phyloP scores from a whole-genome alignment of 169 alveolate genomes.

The Cryptosporidium xiaoi region DNA sequence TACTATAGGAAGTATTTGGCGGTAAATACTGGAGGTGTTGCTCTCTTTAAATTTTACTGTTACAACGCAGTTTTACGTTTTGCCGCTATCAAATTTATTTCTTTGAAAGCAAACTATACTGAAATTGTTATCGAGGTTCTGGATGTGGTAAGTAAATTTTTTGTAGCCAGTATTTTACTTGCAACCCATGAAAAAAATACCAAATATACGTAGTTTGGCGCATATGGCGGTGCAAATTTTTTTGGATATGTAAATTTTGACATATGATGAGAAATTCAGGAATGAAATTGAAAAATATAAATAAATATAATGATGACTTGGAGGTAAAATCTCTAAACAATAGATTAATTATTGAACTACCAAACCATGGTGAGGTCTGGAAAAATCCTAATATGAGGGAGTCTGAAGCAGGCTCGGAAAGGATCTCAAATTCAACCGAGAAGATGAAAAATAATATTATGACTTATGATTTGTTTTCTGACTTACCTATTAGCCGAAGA shows the following conservation, averaged over 20 bases:
- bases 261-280: conserved; percentile 14
- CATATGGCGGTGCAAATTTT: conserved; percentile 3
- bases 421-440: background rate
- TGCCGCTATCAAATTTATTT: too few relatives aligned
- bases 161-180: too few relatives aligned
- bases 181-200: too few relatives aligned
- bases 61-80: too few relatives aligned
- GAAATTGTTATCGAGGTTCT: too few relatives aligned
- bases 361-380: conserved; percentile 38
- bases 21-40: conserved; percentile 5
- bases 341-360: conserved; percentile 74
- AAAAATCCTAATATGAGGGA: conserved; percentile 21
- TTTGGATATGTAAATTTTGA: conserved; percentile 24
- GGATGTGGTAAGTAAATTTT: too few relatives aligned
- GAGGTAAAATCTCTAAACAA: conserved; percentile 69
- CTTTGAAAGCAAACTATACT: too few relatives aligned
- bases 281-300: conserved; percentile 50
- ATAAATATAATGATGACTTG: conserved; percentile 67
- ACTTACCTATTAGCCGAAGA: conserved; percentile 87
- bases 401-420: background rate
- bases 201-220: background rate
- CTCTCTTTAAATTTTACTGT: too few relatives aligned
- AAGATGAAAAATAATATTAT: conserved; percentile 5
- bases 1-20: background rate
- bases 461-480: conserved; percentile 82